phyloP scores from a whole-genome alignment of 768 basidiomycete species.

The Hemileccinum rubropunctum region DNA sequence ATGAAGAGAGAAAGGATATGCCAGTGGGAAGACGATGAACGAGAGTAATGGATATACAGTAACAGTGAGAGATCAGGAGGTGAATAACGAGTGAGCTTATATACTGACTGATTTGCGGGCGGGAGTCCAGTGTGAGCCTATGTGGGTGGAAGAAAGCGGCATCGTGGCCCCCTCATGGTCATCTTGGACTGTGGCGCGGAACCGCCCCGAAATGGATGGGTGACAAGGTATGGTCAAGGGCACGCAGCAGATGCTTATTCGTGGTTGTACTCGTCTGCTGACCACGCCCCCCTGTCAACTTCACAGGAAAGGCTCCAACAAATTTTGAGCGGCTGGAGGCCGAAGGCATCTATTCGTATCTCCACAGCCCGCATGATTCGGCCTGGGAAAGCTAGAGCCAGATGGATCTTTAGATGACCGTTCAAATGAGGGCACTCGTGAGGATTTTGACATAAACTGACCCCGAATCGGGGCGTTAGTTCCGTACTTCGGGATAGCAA shows the following conservation, averaged over 20 bases:
- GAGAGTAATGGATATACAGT: constrained; percentile 14
- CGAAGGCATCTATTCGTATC: constrained; percentile 26
- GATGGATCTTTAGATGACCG: constrained; percentile 17
- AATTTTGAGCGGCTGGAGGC: constrained; percentile 11
- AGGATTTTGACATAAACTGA: constrained; percentile 23
- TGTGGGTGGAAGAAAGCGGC: constrained; percentile 30
- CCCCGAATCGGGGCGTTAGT: constrained; percentile 11
- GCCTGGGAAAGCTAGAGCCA: constrained; percentile 18
- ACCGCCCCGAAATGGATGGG: constrained; percentile 28
- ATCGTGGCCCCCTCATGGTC: constrained; percentile 36
- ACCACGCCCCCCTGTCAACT: constrained; percentile 17
- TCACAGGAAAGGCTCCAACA: constrained; percentile 20
- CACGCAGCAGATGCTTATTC: constrained; percentile 18
- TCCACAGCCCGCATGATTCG: constrained; percentile 21
- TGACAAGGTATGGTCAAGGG: constrained; percentile 28
- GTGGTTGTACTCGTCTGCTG: constrained; percentile 12
- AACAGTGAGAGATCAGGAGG: constrained; percentile 15
- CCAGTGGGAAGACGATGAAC: constrained; percentile 17
- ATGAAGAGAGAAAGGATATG: neutral
- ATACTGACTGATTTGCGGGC: constrained; percentile 30
- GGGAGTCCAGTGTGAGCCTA: constrained; percentile 20
- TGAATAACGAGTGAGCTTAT: constrained; percentile 24
- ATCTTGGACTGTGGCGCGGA: constrained; percentile 30
- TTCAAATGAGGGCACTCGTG: constrained; percentile 13
- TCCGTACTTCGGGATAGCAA: constrained; percentile 9